phyloP scores from a whole-genome alignment of 2,329 filamentous ascomycete species.

The Neopestalotiopsis clavispora region DNA sequence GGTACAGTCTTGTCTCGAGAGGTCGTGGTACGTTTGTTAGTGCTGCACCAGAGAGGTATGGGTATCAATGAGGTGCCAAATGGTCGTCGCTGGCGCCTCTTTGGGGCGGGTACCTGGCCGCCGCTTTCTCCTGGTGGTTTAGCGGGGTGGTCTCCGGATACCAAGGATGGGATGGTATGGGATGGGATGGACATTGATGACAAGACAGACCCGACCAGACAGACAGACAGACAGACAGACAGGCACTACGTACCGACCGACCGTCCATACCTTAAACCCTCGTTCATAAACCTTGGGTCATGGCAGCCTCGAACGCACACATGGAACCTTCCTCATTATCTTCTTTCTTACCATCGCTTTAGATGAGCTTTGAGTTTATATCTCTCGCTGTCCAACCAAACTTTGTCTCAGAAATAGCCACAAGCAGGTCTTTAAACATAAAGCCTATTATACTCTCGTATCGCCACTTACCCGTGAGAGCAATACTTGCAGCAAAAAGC shows the following conservation, averaged over 20 bases:
- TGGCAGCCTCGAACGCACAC: neutral
- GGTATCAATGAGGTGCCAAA: neutral
- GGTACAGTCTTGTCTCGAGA: neutral
- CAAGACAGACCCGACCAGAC: neutral
- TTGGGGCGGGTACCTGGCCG: constrained; percentile 1
- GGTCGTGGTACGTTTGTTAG: constrained; percentile 1
- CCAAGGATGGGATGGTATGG: neutral
- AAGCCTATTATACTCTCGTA: constrained; percentile 2
- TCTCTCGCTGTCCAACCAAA: neutral
- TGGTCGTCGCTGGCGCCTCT: constrained; percentile 5
- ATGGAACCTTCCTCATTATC: neutral
- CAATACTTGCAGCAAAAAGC: neutral
- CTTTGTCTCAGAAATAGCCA: neutral
- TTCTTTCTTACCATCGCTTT: neutral
- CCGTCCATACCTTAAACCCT: neutral
- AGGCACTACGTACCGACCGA: neutral
- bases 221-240: neutral
- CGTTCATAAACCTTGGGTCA: constrained; percentile 2
- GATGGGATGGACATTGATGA: neutral
- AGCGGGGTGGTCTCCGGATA: neutral
- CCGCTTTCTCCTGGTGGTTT: neutral
- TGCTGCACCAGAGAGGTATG: neutral
- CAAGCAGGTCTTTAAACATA: neutral
- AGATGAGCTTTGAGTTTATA: neutral
- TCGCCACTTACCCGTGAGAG: neutral